Base-by-base conservation (phyloP, 1,284 basidiomycete species). In the Marasmius tenuissimus region DNA sequence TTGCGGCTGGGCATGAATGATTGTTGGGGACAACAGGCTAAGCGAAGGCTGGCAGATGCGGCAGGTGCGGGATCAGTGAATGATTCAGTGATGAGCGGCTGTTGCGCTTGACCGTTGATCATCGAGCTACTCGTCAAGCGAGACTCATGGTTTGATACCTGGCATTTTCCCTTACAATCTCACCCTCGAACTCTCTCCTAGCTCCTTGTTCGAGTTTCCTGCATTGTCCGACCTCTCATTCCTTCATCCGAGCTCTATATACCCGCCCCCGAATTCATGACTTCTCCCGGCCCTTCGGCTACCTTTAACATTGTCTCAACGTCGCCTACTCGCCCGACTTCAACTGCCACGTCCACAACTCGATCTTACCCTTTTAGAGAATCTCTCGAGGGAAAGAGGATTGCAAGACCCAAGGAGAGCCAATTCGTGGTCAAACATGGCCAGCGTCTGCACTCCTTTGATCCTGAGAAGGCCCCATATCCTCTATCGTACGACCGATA, bases 401-500 rank as follows among this genome's bases (percentile, higher is more conserved):
- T 69, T 34, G 73, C 72, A 22, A 70, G 78, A 57, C 75, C 73
- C 63, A 88, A 83, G 72, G 86, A 88, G 70, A 80, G 78, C 60
- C 81, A 83, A 56, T 88, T 87, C 70, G 67, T 80, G 38, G 70
- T 76, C 68, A 88, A 86, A 67, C 70, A 87, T 69, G 88, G 88
- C 49, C 82, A 82, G 52, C 80, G 79, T 60, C 85, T 88, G 58
- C 89, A 91, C 71, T 78, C 82, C 8, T 86, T 85, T 67, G 86
- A 86, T 65, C 81, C 81, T 48, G 87, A 90, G 71, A 91, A 91
- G 75, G 89, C 87, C 1, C 90, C 90, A 75, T 89, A 89, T 74
- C 89, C 89, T 0, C 69, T 88, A 45, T 86, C 84, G 18, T 91
- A 90, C 70, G 85, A 90, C 71, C 79, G 78, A 61, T 73, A 84